Evolutionary conservation across 495 filamentous ascomycete genomes (phyloP), one percentile per base, ranked within the genome.

Genomic region (Annulohypoxylon moriforme): DNA sequence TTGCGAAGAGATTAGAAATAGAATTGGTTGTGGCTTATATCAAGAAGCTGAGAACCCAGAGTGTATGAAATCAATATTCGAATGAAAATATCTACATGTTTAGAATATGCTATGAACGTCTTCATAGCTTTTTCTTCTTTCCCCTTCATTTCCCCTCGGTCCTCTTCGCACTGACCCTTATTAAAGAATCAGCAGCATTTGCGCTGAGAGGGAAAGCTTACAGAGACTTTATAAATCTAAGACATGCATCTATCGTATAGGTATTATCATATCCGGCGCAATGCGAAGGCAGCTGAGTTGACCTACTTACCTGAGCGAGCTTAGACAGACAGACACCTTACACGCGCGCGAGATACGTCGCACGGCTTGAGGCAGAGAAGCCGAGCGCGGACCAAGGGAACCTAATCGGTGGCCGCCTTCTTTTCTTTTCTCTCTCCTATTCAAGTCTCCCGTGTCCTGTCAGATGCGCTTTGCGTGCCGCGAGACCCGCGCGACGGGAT

Each of bases 201-300:
- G 47, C 31, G 22, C 42, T 52, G 52, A 52, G 52, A 40, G 22
- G 29, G 27, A 29, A 13, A 52, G 66, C 71, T 73, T 66, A 69
- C 71, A 50, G 71, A 64, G 13, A 55, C 13, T 66, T 73, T 62
- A 69, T 61, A 50, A 69, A 73, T 36, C 62, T 63, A 62, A 73
- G 71, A 73, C 71, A 73, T 69, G 57, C 71, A 56, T 47, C 24
- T 47, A 44, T n/a, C 14, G 69, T 71, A 53, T 6, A 2, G 2
- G 27, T 29, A 6, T 55, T 18, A 0, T 64, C 50, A 13, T 29
- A 13, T 55, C 59, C 53, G 25, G 61, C 68, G 27, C 33, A 29
- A 58, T 52, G 14, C 16, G 42, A 63, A 3, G 27, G 3, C 6
- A 6, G 62, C 61, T 68, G 25, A 6, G 14, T 22, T 33, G n/a